These are phyloP conservation scores for Penicillium alfredii DNA, from an alignment of 495 filamentous ascomycete species.

Conservation along the genomic window DNA sequence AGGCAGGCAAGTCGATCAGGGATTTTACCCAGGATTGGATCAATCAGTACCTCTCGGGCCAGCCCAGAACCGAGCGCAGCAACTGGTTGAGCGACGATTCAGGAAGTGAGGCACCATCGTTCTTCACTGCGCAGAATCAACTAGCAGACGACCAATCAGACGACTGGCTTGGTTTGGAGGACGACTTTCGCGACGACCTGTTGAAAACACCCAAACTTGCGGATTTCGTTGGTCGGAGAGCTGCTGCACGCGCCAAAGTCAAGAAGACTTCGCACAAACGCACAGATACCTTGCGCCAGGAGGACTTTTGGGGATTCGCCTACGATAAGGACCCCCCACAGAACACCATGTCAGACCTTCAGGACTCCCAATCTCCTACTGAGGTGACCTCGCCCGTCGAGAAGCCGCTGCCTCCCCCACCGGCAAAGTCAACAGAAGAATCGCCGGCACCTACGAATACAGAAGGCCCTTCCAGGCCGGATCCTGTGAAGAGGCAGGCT, in stretches of 20 bases:
- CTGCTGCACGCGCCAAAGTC: slow-evolving; percentile 30
- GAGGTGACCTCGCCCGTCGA: slow-evolving; percentile 30
- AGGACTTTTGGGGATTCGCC: slow-evolving; percentile 47
- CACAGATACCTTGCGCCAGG: slow-evolving; percentile 60
- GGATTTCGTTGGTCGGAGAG: slow-evolving; percentile 33
- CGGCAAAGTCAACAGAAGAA: slow-evolving; percentile 23
- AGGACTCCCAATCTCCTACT: slow-evolving; percentile 20
- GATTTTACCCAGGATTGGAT: slow-evolving; percentile 77
- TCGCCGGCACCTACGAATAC: not conserved
- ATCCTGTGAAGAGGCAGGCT: slow-evolving; percentile 9
- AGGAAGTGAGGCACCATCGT: slow-evolving; percentile 46
- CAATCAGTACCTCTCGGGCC: slow-evolving; percentile 61
- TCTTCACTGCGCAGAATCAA: slow-evolving; percentile 38
- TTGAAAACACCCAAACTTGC: slow-evolving; percentile 40
- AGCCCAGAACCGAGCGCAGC: slow-evolving; percentile 54
- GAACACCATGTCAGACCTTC: slow-evolving; percentile 31
- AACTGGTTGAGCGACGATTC: slow-evolving; percentile 75
- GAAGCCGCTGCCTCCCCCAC: slow-evolving; percentile 45
- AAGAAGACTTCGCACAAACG: slow-evolving; percentile 48
- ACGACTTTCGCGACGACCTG: slow-evolving; percentile 34
- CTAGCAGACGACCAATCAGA: slow-evolving; percentile 40
- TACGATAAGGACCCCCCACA: slow-evolving; percentile 38
- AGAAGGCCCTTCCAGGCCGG: slow-evolving; percentile 5
- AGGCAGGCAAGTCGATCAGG: slow-evolving; percentile 40
- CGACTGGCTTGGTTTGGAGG: slow-evolving; percentile 43